Evolutionary conservation across 768 basidiomycete species (phyloP), one percentile per base, ranked within the genome.

Genomic region (Collybiopsis confluens): DNA sequence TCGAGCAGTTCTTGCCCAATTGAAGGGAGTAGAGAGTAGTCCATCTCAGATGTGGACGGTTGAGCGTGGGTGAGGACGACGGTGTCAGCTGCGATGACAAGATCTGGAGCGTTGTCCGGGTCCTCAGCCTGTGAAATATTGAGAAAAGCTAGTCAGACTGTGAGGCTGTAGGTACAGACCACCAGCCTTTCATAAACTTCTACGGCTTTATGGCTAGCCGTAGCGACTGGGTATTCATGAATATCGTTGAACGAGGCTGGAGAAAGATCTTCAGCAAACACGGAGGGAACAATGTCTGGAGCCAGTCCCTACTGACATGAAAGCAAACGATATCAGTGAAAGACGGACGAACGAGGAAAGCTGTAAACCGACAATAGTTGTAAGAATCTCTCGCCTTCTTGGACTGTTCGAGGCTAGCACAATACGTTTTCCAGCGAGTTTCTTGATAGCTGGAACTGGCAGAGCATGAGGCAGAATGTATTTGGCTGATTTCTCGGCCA

Each of bases 11-110:
- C 89, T 53, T 92, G 92, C 1, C 64, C 66, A 4, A 68, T 67
- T 23, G 73, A 66, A 1, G 80, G 78, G 8, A 80, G 68, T 11
- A 83, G 72, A 10, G 81, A 78, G 47, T 80, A 82, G 8, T 82
- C 77, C 1, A 68, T 68, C 49, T 79, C 77, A 10, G 85, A 79
- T 2, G 81, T 79, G 40, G 80, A 70, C 1, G 87, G 83, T 47
- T 81, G 75, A 0, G 80, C 77, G 60, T 88, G 89, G 3, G 86
- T 88, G 38, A 99, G 73, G n/a, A 98, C 93, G 13, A 99, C 85
- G 0, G 97, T 98, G 66, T 99, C 97, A 58, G 96, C 97, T 93
- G 79, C 82, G 54, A 92, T 90, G 28, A 93, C 90, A 13, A 93
- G 75, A 68, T 91, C 89, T 0, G 90, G 86, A 0, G 84, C 72